These are phyloP conservation scores for Euphrasia arctica DNA, from an alignment of 305 asterid species.

Conservation along the genomic window DNA sequence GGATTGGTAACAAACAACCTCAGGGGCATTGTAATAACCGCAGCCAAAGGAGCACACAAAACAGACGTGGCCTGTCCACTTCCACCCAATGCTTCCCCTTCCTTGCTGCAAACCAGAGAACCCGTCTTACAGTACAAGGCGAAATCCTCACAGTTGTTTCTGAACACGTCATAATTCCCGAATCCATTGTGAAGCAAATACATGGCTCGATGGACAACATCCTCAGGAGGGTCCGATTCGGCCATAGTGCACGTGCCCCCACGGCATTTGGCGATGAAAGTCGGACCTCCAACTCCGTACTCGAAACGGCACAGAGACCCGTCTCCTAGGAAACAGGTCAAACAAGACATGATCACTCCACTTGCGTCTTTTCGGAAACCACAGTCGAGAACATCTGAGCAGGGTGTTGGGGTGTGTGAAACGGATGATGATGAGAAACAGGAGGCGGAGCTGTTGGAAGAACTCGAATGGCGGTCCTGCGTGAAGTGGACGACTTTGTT, in stretches of 20 bases:
- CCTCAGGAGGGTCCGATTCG: conserved; percentile 44
- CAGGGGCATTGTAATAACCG: conserved; percentile 52
- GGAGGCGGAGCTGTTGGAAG: conserved; percentile 1
- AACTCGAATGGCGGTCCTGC: conserved; percentile 37
- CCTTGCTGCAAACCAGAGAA: conserved; percentile 35
- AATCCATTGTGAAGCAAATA: conserved; percentile 67
- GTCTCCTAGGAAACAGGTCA: conserved; percentile 57
- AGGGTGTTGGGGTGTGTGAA: conserved; percentile 6
- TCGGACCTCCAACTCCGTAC: conserved; percentile 46
- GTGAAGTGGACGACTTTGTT: conserved; percentile 84
- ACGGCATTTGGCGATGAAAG: conserved; percentile 56
- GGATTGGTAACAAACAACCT: conserved; percentile 53
- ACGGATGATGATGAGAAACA: conserved; percentile 12
- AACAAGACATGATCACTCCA: conserved; percentile 65
- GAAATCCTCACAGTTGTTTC: conserved; percentile 75
- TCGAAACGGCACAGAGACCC: conserved; percentile 56
- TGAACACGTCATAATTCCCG: conserved; percentile 56
- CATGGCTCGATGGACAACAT: conserved; percentile 64
- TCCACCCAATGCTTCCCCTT: conserved; percentile 40
- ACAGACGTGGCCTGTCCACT: conserved; percentile 70
- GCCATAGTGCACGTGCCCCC: conserved; percentile 80
- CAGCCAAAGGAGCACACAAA: conserved; percentile 66
- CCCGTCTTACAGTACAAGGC: conserved; percentile 74
- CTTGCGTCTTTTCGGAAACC: conserved; percentile 50
- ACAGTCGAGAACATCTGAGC: conserved; percentile 48